These are phyloP conservation scores for Microcos paniculata DNA, from an alignment of 345 rosid genomes.

Conservation along the genomic window DNA sequence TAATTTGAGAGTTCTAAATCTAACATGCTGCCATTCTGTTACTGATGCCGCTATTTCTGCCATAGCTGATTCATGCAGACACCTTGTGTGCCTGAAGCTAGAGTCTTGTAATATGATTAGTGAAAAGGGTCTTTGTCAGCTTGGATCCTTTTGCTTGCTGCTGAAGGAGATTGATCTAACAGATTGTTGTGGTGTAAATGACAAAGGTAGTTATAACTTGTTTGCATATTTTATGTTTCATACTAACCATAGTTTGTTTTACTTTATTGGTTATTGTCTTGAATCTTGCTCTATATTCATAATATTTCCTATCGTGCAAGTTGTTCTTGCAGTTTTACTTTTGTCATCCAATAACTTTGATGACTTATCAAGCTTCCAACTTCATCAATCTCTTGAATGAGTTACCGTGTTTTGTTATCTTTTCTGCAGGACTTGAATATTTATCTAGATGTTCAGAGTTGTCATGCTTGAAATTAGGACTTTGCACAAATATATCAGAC, in stretches of 20 bases:
- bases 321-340: not conserved
- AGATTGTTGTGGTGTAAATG: constrained; percentile 69
- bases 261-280: not conserved
- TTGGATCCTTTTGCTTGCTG: constrained; percentile 54
- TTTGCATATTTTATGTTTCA: not conserved
- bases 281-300: not conserved
- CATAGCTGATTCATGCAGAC: constrained; percentile 63
- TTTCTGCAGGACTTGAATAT: constrained; percentile 65
- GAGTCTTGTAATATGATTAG: constrained; percentile 87
- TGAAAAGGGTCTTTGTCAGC: constrained; percentile 67
- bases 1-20: constrained; percentile 53
- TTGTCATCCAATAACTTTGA: not conserved
- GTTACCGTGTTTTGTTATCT: constrained; percentile 1
- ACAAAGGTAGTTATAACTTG: constrained; percentile 49
- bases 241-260: not conserved
- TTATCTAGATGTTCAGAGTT: constrained; percentile 71
- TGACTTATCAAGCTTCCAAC: not conserved
- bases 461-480: constrained; percentile 65
- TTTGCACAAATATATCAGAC: constrained; percentile 66
- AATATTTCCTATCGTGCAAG: not conserved
- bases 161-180: constrained; percentile 92
- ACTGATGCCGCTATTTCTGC: constrained; percentile 74
- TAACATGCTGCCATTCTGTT: constrained; percentile 71
- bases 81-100: constrained; percentile 63
- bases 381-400: not conserved